Evolutionary conservation across 2,329 filamentous ascomycete species (phyloP).

Genomic region (Paracoccidioides lutzii): DNA sequence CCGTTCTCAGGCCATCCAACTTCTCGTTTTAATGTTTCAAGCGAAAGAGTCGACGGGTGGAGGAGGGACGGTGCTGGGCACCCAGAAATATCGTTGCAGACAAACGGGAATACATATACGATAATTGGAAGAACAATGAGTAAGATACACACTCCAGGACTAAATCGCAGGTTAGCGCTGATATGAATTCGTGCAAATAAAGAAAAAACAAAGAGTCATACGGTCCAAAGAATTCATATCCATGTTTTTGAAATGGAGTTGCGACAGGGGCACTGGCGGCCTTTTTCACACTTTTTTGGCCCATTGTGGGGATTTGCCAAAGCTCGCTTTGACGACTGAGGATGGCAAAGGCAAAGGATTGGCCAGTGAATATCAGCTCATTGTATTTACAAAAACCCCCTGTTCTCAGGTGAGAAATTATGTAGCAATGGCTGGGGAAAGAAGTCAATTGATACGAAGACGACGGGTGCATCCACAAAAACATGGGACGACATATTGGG

Average conservation of each 20-base stretch:
- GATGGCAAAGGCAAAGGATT: neutral
- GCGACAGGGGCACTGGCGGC: neutral
- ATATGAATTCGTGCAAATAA: constrained; percentile 7
- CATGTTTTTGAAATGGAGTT: neutral
- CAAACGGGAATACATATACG: constrained; percentile 66
- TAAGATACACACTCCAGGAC: constrained; percentile 34
- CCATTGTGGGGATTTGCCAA: neutral
- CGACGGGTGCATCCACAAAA: neutral
- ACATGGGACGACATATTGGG: neutral
- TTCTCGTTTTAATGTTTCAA: constrained; percentile 63
- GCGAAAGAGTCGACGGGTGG: constrained; percentile 55
- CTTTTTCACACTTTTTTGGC: neutral
- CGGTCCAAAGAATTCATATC: constrained; percentile 3
- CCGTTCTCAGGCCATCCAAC: constrained; percentile 69
- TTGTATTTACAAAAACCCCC: neutral
- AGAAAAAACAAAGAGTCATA: neutral
- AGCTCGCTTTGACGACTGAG: neutral
- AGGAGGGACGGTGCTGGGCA: constrained; percentile 78
- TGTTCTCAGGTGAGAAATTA: neutral
- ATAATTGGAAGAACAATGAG: constrained; percentile 68
- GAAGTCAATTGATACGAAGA: neutral
- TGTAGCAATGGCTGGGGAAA: neutral
- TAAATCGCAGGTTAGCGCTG: constrained; percentile 1
- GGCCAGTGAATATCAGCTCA: neutral
- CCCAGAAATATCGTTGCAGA: constrained; percentile 85